A percentile compares a stretch with the other conserved stretches of the same genome.
Conservation (phyloP, 352 stramenopile species). For the Globisporangium lucens region DNA sequence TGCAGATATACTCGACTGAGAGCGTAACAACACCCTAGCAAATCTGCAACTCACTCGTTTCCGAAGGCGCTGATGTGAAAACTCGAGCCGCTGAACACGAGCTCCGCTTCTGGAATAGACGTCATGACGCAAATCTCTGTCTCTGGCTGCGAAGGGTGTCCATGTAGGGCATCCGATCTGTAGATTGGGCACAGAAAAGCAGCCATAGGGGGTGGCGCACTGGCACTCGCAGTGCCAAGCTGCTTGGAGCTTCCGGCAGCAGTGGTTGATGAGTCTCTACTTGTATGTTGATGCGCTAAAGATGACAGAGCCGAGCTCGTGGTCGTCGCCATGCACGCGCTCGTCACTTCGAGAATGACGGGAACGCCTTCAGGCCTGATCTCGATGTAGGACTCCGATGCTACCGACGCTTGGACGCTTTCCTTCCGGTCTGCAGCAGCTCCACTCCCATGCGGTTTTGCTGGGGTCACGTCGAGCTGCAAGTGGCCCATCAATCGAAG, state of each 20-base stretch:
- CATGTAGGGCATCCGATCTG: not conserved
- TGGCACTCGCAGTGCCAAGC: not conserved
- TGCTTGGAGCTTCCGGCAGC: not conserved
- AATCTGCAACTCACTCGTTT: not conserved
- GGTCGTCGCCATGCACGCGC: constrained; percentile 22
- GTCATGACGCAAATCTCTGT: constrained; percentile 27
- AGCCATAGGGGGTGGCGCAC: not conserved
- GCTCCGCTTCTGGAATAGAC: constrained; percentile 21
- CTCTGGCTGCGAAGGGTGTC: not conserved
- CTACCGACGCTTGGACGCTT: not conserved
- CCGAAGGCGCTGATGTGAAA: constrained; percentile 15
- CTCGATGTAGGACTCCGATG: constrained; percentile 1
- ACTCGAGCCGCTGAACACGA: constrained; percentile 34
- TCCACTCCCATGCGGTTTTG: constrained; percentile 1
- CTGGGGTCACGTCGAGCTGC: constrained; percentile 25
- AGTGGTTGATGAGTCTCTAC: not conserved
- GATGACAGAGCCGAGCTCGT: not conserved
- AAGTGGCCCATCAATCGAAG: constrained; percentile 28
- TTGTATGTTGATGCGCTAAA: not conserved
- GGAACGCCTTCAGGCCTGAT: constrained; percentile 23
- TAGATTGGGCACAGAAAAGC: constrained; percentile 34
- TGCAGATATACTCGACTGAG: too few species aligned
- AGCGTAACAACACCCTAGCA: too few species aligned
- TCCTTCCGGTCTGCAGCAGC: not conserved
- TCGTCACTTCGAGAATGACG: constrained; percentile 33